Conservation (phyloP, 148 eudicot species). For the Fagopyrum tataricum region DNA sequence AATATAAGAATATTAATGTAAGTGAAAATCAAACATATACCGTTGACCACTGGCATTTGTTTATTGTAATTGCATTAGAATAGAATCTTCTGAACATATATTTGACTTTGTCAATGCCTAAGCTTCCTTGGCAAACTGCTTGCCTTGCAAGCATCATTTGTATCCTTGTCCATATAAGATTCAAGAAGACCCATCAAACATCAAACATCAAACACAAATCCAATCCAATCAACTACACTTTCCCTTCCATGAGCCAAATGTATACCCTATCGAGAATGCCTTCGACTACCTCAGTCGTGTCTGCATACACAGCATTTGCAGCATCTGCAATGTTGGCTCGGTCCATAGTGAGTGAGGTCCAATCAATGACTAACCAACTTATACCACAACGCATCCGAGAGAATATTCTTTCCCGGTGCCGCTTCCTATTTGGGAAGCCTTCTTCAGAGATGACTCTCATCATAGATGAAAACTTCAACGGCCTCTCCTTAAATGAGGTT, state of each 20-base stretch:
- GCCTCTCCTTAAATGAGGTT: constrained; percentile 11
- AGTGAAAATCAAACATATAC: no score
- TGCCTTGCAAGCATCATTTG: not conserved
- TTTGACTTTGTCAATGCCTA: not conserved
- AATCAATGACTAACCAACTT: not conserved
- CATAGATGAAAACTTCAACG: constrained; percentile 12
- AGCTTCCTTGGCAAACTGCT: not conserved
- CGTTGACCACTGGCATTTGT: no score
- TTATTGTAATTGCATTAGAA: no score
- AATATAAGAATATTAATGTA: no score
- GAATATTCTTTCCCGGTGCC: not conserved
- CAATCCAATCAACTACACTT: not conserved
- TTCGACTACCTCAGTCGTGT: constrained; percentile 11
- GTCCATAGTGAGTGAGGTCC: constrained; percentile 11
- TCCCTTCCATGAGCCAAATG: not conserved
- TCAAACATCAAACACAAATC: not conserved
- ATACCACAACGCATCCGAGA: constrained; percentile 5
- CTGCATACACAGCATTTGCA: constrained; percentile 10
- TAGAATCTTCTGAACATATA: no score
- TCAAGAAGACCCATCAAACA: not conserved
- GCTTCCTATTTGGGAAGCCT: not conserved
- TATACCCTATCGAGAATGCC: not conserved
- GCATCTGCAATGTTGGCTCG: constrained; percentile 12
- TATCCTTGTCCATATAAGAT: not conserved
- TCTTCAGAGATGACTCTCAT: constrained; percentile 9